Base-by-base conservation (phyloP, 768 basidiomycete species). In the Suillus cothurnatus region DNA sequence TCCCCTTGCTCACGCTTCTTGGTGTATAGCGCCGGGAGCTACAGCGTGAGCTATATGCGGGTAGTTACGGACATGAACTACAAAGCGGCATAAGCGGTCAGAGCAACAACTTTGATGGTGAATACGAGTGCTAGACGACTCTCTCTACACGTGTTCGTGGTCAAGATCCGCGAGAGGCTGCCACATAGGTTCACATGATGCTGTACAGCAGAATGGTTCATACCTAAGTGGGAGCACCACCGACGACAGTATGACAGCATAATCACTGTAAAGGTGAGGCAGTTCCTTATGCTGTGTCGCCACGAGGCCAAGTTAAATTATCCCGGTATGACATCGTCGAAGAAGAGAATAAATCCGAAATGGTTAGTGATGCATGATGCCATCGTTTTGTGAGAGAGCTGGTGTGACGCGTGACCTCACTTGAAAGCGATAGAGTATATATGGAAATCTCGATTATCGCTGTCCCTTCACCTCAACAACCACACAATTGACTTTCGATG, bases 401-500 rank as follows among this genome's bases (percentile, higher is more conserved):
- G 34, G 21, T 23, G 65, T 72, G 72, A 73, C 71, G 61, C 60
- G 69, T 70, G 69, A 72, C 72, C 26, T 31, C 23, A 41, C 17
- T 32, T 26, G 26, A 21, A 31, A 47, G 21, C 41, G 60, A 47
- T 49, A 50, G 66, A 68, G 66, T 75, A 75, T 74, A 74, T 76
- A 76, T 76, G 74, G 76, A 58, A 72, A 77, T 76, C 69, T 71
- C 72, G 74, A 76, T 76, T 76, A 76, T 76, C 74, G 62, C 67
- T 36, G 55, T 61, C 62, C 36, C 55, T 64, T 28, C 58, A 59
- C 58, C 68, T 70, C 75, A 67, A 41, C 70, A 31, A 61, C 64
- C 67, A 61, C 67, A 61, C 58, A 62, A 32, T 28, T 43, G 28
- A 53, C 45, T 34, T 52, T 64, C 32, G 38, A 75, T 74, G 76